Evolutionary conservation across 257 asterid species (phyloP), one percentile per base, ranked within the genome.

Genomic region (Phtheirospermum japonicum): DNA sequence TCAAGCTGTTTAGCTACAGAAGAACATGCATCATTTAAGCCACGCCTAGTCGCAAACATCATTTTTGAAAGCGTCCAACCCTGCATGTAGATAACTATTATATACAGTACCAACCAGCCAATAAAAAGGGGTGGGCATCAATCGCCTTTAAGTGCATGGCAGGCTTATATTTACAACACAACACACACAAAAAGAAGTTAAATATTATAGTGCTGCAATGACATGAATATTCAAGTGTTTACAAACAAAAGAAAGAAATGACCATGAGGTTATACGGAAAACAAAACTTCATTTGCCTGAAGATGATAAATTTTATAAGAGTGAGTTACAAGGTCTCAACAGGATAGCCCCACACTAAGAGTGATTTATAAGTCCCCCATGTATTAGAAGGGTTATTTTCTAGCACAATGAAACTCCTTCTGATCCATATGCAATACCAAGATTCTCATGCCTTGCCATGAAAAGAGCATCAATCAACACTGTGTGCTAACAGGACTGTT

Each of bases 11-110:
- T 87, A 42, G 91, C 83, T n/a, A 93, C 95, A 65, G 78, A 70
- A 37, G 70, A 16, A 48, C 99, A 83, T 26, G 97, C 99, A 69
- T 87, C 97, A 68, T 87, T 79, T 75, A 93, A 79, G 60, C 95
- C 78, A 56, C 95, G 92, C 78, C 85, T 82, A 13, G 99, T 89
- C 18, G 94, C 97, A 73, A 93, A 87, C 97, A 87, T 93, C 86
- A 89, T 82, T 69, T 87, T 94, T 51, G 96, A 73, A 57, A 93
- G 70, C 77, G 71, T 87, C 91, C 92, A 89, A 12, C 99, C 97
- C 99, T 93, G 82, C 72, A 81, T 77, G 71, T 32, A 17, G 55
- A 70, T 46, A 12, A 37, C 13, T 53, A 61, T 50, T 43, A 43
- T 66, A 64, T 57, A 49, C 46, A 18, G 60, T 42, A 48, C 37